Conservation (phyloP, 225 moss, liverwort and hornwort genomes). For the Anthoceros angustus region DNA sequence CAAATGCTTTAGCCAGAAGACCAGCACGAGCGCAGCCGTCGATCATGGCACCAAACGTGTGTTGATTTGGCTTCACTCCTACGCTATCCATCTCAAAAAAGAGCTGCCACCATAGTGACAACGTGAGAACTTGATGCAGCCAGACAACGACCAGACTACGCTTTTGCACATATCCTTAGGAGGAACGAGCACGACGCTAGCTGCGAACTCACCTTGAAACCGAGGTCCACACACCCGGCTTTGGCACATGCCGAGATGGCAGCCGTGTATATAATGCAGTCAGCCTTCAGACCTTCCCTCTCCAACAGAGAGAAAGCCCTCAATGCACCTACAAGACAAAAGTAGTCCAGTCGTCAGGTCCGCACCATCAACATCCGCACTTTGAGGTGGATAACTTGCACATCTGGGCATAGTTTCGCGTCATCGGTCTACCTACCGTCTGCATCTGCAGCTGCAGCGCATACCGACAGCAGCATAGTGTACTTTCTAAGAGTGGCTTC, state of each 20-base stretch:
- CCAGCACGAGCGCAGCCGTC: slow-evolving; percentile 94
- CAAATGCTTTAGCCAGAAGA: slow-evolving; percentile 91
- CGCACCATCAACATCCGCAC: not conserved
- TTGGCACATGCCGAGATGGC: slow-evolving; percentile 78
- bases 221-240: slow-evolving; percentile 81
- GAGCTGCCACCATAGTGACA: slow-evolving; percentile 30
- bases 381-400: not conserved
- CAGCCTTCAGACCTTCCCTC: slow-evolving; percentile 60
- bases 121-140: not conserved
- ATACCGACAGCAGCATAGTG: slow-evolving; percentile 88
- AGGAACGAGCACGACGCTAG: not conserved
- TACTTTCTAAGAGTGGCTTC: slow-evolving; percentile 46
- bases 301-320: slow-evolving; percentile 63
- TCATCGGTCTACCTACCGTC: slow-evolving; percentile 43
- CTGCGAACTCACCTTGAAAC: slow-evolving; percentile 50
- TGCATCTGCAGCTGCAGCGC: slow-evolving; percentile 62
- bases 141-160: not conserved
- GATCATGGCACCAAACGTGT: slow-evolving; percentile 90
- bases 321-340: slow-evolving; percentile 49
- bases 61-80: slow-evolving; percentile 44
- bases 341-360: not conserved
- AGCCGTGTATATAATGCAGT: slow-evolving; percentile 74
- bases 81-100: slow-evolving; percentile 86
- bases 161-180: no score
- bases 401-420: not conserved